Conservation (phyloP, 2,329 filamentous ascomycete genomes). For the Aspergillus sp. region DNA sequence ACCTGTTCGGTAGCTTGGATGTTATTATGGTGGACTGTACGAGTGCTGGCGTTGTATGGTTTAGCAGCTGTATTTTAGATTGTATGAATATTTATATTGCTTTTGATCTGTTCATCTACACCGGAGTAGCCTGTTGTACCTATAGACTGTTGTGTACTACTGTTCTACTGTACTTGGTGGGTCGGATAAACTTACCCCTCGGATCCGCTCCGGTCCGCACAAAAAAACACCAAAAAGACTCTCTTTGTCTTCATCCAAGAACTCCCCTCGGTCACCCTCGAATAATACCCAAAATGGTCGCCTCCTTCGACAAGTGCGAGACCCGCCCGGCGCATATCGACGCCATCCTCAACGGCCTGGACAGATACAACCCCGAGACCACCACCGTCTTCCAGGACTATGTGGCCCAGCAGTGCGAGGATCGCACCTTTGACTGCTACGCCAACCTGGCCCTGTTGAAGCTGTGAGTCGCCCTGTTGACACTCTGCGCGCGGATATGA, state of each 20-base stretch:
- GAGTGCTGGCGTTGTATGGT: conserved; percentile 1
- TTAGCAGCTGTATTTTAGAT: conserved; percentile 1
- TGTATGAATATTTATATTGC: neutral
- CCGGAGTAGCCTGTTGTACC: neutral
- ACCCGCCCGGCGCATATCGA: conserved; percentile 89
- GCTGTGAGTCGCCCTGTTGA: conserved; percentile 53
- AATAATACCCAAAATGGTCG: conserved; percentile 16
- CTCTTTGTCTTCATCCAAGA: neutral
- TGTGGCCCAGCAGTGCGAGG: conserved; percentile 87
- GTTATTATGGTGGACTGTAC: neutral
- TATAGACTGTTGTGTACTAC: neutral
- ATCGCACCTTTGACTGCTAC: conserved; percentile 89
- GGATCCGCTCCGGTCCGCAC: conserved; percentile 5
- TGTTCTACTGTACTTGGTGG: neutral
- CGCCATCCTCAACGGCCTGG: conserved; percentile 88
- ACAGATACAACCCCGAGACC: conserved; percentile 97
- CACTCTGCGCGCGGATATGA: conserved; percentile 54
- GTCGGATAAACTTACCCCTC: conserved; percentile 5
- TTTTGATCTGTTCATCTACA: neutral
- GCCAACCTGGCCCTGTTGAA: conserved; percentile 93
- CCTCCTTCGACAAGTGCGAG: conserved; percentile 73
- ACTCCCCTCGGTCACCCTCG: neutral
- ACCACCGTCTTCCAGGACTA: conserved; percentile 90
- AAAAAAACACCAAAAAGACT: conserved; percentile 18
- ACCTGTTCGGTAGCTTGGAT: conserved; percentile 3